phyloP scores from a whole-genome alignment of 495 filamentous ascomycete species.

The Daldinia concentrica region DNA sequence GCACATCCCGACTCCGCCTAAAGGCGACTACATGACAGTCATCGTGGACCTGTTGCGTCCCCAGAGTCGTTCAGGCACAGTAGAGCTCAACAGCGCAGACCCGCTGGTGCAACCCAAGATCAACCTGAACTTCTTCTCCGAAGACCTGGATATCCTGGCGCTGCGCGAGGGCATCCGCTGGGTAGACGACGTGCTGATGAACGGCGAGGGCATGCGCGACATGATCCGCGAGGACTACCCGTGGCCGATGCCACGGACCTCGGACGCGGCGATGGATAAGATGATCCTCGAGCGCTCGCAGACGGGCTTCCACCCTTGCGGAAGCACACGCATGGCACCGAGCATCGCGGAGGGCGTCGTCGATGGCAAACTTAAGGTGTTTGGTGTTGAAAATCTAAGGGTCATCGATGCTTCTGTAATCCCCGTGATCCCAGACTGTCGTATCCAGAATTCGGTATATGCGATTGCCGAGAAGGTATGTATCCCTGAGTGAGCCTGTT shows the following conservation, averaged over 20 bases:
- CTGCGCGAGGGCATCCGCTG: conserved; percentile 66
- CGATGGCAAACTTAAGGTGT: conserved; percentile 62
- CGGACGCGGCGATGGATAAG: conserved; percentile 66
- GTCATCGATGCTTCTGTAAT: conserved; percentile 61
- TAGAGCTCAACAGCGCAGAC: conserved; percentile 62
- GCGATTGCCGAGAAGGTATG: conserved; percentile 64
- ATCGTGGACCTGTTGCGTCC: conserved; percentile 70
- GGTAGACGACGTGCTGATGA: conserved; percentile 64
- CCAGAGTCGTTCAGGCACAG: conserved; percentile 58
- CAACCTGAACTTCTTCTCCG: conserved; percentile 68
- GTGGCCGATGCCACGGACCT: conserved; percentile 66
- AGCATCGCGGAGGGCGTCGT: conserved; percentile 64
- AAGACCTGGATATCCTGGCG: conserved; percentile 65
- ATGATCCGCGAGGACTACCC: conserved; percentile 64
- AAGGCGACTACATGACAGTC: conserved; percentile 63
- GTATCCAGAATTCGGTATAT: conserved; percentile 63
- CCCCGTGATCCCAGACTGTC: conserved; percentile 57
- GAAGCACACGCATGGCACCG: conserved; percentile 63
- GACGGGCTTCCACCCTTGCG: conserved; percentile 69
- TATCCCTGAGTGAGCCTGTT: background rate
- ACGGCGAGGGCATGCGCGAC: conserved; percentile 66
- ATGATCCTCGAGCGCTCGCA: conserved; percentile 65
- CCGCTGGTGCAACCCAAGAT: conserved; percentile 64
- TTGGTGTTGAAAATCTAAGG: conserved; percentile 62
- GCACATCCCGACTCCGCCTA: conserved; percentile 63